A percentile compares a stretch with the other conserved stretches of the same genome.
Conservation (phyloP, 2,329 filamentous ascomycete species). For the Talaromyces piceae region DNA sequence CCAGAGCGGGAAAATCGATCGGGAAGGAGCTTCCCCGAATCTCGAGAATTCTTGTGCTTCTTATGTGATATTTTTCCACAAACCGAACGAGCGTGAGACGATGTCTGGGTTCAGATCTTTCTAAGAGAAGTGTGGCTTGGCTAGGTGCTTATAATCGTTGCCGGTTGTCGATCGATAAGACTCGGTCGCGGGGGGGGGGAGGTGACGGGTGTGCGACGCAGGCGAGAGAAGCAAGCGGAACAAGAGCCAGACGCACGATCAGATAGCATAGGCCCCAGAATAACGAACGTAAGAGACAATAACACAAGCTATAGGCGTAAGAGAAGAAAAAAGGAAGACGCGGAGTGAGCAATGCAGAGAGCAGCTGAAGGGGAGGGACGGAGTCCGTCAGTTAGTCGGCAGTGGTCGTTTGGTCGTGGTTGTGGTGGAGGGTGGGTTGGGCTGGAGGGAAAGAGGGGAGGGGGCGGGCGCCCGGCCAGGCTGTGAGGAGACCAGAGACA, state of each 20-base stretch:
- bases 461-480: background rate
- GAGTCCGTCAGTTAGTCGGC: no score
- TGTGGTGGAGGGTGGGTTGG: conserved; percentile 3
- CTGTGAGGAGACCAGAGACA: no score
- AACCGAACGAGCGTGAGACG: background rate
- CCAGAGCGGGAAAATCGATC: background rate
- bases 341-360: no score
- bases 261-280: background rate
- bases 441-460: conserved; percentile 1
- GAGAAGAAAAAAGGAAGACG: background rate
- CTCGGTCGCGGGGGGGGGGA: background rate
- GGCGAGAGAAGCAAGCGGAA: conserved; percentile 5
- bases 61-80: background rate
- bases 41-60: background rate
- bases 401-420: background rate
- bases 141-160: no score
- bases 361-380: background rate
- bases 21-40: no score
- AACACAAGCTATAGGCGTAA: background rate
- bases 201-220: no score
- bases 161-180: background rate
- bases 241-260: background rate
- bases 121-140: no score
- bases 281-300: background rate
- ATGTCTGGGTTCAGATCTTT: background rate